Evolutionary conservation across 208 protist genomes (phyloP).

Genomic region (Porcisia hertigi): DNA sequence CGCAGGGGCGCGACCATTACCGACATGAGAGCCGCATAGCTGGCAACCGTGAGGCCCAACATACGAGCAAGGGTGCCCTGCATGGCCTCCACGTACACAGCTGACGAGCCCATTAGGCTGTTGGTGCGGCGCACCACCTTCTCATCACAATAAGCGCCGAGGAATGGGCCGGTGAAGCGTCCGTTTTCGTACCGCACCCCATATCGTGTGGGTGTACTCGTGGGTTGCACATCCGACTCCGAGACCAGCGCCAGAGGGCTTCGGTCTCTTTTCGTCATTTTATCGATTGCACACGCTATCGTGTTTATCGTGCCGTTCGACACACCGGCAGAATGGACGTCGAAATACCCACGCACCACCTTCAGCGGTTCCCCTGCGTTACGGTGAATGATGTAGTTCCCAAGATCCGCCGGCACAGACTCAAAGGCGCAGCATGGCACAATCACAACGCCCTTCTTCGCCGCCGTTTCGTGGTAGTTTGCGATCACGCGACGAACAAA

Average conservation of each 20-base stretch:
- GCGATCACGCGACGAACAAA: slow-evolving; percentile 79
- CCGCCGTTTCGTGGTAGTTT: slow-evolving; percentile 69
- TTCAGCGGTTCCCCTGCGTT: slow-evolving; percentile 46
- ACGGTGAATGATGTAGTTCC: slow-evolving; percentile 73
- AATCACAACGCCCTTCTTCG: slow-evolving; percentile 54
- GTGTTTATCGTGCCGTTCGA: slow-evolving; percentile 76
- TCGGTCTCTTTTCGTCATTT: slow-evolving; percentile 33
- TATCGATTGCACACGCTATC: slow-evolving; percentile 33
- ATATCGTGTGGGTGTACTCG: slow-evolving; percentile 27
- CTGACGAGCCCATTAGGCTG: slow-evolving; percentile 55
- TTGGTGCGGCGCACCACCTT: slow-evolving; percentile 83
- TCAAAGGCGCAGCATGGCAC: slow-evolving; percentile 90
- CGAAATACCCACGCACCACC: slow-evolving; percentile 51
- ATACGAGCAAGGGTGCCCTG: slow-evolving; percentile 40
- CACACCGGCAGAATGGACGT: slow-evolving; percentile 32
- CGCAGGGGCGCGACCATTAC: slow-evolving; percentile 48
- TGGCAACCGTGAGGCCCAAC: slow-evolving; percentile 24
- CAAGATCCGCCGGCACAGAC: slow-evolving; percentile 85
- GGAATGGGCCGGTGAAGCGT: slow-evolving; percentile 54
- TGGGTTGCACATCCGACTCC: slow-evolving; percentile 38
- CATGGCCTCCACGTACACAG: slow-evolving; percentile 59
- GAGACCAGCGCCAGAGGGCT: slow-evolving; percentile 51
- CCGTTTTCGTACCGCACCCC: slow-evolving; percentile 68
- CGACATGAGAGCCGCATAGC: slow-evolving; percentile 27
- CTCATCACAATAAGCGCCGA: slow-evolving; percentile 74